These are phyloP conservation scores for Monosporascus sp. DNA, from an alignment of 2,329 filamentous ascomycete species.

Conservation along the genomic window DNA sequence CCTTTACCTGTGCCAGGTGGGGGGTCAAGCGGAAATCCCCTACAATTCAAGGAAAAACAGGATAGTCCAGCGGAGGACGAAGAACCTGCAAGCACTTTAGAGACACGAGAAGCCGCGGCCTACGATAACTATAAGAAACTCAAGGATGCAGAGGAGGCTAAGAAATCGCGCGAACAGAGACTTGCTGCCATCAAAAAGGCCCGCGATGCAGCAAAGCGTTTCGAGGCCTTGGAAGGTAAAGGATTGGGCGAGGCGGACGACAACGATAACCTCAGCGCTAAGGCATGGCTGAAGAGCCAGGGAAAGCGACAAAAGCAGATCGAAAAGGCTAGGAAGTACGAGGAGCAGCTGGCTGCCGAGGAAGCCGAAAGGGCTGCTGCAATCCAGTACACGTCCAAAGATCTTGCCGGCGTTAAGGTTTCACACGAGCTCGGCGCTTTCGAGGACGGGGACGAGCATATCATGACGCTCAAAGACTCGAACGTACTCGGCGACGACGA, in stretches of 20 bases:
- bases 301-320: conserved; percentile 96
- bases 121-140: conserved; percentile 67
- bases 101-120: conserved; percentile 68
- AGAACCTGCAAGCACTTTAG: conserved; percentile 73
- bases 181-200: conserved; percentile 82
- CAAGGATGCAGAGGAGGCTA: conserved; percentile 68
- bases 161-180: conserved; percentile 72
- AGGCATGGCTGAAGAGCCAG: conserved; percentile 79
- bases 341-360: conserved; percentile 74
- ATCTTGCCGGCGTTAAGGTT: conserved; percentile 86
- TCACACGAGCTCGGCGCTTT: conserved; percentile 82
- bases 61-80: conserved; percentile 38
- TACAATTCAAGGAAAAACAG: conserved; percentile 32
- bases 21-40: conserved; percentile 53
- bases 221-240: conserved; percentile 72
- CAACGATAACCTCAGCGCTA: conserved; percentile 66
- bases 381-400: conserved; percentile 72
- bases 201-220: conserved; percentile 75
- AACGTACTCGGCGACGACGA: conserved; percentile 77
- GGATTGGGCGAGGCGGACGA: conserved; percentile 74
- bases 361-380: conserved; percentile 61
- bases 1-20: conserved; percentile 79
- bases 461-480: conserved; percentile 90
- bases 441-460: conserved; percentile 77
- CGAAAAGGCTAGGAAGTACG: conserved; percentile 64